Conservation (phyloP, 2,329 filamentous ascomycete species). For the Periconia sp. region DNA sequence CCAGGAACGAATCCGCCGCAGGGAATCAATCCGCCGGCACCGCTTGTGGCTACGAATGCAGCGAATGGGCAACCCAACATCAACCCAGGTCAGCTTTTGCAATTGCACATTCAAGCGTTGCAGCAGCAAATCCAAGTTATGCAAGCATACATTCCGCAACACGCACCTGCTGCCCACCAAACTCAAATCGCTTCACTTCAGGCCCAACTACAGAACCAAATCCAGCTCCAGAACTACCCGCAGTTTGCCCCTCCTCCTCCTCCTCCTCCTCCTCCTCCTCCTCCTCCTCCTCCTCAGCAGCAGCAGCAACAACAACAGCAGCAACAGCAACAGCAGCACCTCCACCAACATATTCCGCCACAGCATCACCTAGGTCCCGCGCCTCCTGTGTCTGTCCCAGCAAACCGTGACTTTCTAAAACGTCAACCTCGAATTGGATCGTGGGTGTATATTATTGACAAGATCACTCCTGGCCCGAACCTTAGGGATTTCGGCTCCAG, state of each 20-base stretch:
- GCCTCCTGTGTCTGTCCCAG: slow-evolving; percentile 5
- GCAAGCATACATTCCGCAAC: no score
- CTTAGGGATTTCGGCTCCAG: slow-evolving; percentile 49
- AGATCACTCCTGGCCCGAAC: slow-evolving; percentile 56
- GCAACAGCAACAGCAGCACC: slow-evolving; percentile 7
- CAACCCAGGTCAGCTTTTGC: slow-evolving; percentile 8
- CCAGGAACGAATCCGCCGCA: no score
- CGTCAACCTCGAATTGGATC: slow-evolving; percentile 50
- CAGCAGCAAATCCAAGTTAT: slow-evolving; percentile 28
- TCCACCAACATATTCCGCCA: slow-evolving; percentile 3
- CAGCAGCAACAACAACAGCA: slow-evolving; percentile 11
- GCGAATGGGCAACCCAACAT: slow-evolving; percentile 1
- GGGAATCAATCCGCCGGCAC: no score
- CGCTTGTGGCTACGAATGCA: no score
- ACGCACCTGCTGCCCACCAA: slow-evolving; percentile 11
- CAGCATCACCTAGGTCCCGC: neutral
- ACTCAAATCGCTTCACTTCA: slow-evolving; percentile 6
- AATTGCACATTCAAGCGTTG: slow-evolving; percentile 23
- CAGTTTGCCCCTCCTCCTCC: neutral
- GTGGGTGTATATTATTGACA: slow-evolving; percentile 59
- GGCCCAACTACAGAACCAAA: slow-evolving; percentile 20
- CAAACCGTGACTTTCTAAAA: no score
- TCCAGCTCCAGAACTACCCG: slow-evolving; percentile 24
- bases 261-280: neutral
- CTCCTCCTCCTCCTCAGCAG: neutral